Percentiles rank a stretch among this genome's conserved stretches.
phyloP scores from a whole-genome alignment of 2,329 filamentous ascomycete species.

The Xylaria sp. region DNA sequence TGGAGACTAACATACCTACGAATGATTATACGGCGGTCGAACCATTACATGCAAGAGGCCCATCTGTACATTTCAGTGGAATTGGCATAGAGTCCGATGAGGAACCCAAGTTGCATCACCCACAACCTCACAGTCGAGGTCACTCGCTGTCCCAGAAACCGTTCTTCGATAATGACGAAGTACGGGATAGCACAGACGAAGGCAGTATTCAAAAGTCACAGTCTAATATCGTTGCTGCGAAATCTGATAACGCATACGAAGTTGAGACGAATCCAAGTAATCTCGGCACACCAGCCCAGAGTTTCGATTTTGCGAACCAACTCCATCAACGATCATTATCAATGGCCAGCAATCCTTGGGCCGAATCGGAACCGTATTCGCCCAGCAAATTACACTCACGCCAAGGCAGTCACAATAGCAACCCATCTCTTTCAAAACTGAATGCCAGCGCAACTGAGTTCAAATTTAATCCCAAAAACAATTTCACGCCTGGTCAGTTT shows the following conservation, averaged over 20 bases:
- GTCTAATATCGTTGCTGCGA: slow-evolving; percentile 53
- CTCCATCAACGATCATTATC: slow-evolving; percentile 66
- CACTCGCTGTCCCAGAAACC: slow-evolving; percentile 77
- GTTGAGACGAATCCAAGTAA: slow-evolving; percentile 80
- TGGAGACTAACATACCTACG: slow-evolving; percentile 43
- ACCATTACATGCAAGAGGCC: slow-evolving; percentile 54
- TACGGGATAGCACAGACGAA: slow-evolving; percentile 52
- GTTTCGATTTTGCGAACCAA: slow-evolving; percentile 59
- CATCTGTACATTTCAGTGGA: slow-evolving; percentile 61
- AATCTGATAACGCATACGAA: slow-evolving; percentile 68
- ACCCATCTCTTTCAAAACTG: slow-evolving; percentile 78
- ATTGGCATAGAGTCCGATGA: slow-evolving; percentile 65
- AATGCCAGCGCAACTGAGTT: slow-evolving; percentile 93
- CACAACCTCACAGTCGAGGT: slow-evolving; percentile 76
- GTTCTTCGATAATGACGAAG: slow-evolving; percentile 66
- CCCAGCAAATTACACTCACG: slow-evolving; percentile 52
- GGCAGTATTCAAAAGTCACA: slow-evolving; percentile 53
- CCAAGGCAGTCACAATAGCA: slow-evolving; percentile 70
- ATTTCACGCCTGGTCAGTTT: slow-evolving; percentile 63
- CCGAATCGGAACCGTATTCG: slow-evolving; percentile 58
- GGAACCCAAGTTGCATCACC: slow-evolving; percentile 72
- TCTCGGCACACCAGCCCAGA: slow-evolving; percentile 70
- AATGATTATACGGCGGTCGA: slow-evolving; percentile 38
- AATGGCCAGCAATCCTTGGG: slow-evolving; percentile 71
- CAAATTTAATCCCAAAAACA: slow-evolving; percentile 72